Percentiles rank a stretch among this genome's conserved stretches.
These are phyloP conservation scores for Starmerella vitae DNA, from an alignment of 805 yeast species.

Conservation along the genomic window DNA sequence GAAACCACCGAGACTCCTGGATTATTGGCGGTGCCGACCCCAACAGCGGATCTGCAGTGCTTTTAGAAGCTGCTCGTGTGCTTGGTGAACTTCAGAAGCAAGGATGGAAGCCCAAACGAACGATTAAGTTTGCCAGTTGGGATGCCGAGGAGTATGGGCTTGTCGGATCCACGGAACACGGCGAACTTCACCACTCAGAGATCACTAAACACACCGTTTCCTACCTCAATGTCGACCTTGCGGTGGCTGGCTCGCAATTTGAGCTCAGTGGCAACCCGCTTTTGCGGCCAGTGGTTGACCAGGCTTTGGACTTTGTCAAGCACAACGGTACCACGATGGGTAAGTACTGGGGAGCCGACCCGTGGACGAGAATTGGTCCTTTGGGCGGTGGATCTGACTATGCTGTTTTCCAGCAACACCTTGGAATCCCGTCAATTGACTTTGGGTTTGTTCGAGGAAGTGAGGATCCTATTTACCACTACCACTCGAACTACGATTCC, in stretches of 20 bases:
- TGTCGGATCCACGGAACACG: constrained; percentile 68
- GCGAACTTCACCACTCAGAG: constrained; percentile 41
- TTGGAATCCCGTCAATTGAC: constrained; percentile 38
- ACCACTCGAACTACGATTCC: constrained; percentile 65
- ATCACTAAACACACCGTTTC: constrained; percentile 44
- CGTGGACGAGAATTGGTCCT: constrained; percentile 30
- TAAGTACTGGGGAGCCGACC: constrained; percentile 26
- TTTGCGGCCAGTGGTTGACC: constrained; percentile 35
- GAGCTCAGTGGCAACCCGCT: constrained; percentile 46
- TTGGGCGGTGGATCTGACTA: constrained; percentile 64
- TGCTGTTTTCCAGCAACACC: constrained; percentile 32
- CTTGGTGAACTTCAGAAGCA: constrained; percentile 36
- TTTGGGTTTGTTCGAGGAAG: constrained; percentile 37
- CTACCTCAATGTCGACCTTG: constrained; percentile 57
- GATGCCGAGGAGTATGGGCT: constrained; percentile 68
- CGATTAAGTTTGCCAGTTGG: constrained; percentile 62
- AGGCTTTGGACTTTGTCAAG: constrained; percentile 39
- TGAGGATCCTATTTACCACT: constrained; percentile 52
- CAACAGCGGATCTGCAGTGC: constrained; percentile 54
- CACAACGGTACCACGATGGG: constrained; percentile 24
- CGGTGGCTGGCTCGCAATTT: constrained; percentile 43
- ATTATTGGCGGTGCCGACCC: constrained; percentile 72
- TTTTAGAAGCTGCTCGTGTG: constrained; percentile 51
- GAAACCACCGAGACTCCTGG: constrained; percentile 77
- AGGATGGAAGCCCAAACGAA: constrained; percentile 64